Base-by-base conservation (phyloP, 805 yeast genomes). In the Yarrowia sp. region DNA sequence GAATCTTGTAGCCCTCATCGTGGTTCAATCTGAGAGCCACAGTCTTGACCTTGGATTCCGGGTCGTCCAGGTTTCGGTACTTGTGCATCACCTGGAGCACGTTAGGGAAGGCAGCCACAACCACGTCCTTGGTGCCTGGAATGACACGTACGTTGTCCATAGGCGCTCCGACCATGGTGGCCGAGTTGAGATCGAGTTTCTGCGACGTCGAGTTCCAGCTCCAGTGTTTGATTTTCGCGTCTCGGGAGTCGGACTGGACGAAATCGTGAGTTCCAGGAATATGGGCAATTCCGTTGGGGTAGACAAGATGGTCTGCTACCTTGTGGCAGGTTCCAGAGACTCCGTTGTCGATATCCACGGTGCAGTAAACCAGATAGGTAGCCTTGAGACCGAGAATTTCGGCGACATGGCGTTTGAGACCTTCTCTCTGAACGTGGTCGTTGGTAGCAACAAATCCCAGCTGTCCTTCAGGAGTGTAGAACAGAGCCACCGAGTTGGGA, bases 391-490 rank as follows among this genome's bases (percentile, higher is more conserved):
- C 61, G 26, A 54, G 35, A 14, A 54, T 26, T 26, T 54, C 61
- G 2, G 61, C 36, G 17, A 38, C 46, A 10, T n/a, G n/a, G 4
- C 61, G 24, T 11, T 8, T 26, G 4, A 7, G 4, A 1, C 61
- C 61, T 26, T 35, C 26, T 12, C 61, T 16, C 12, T 17, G 17
- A 2, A 54, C 24, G 17, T 54, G 61, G 16, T 54, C 61, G 14
- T 54, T 54, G 22, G 61, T 54, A 6, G 46, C 46, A 4, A 54
- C 46, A 12, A 54, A 38, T 2, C 61, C 61, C 11, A 54, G 61
- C 61, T 54, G 61, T 33, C 61, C 61, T 17, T 54, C 61, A 10
- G 61, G 61, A 26, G 61, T 38, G 46, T 54, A 54, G 17, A 54
- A 54, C 19, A 54, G 46, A 4, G 61, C 61, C 1, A 54, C 46